Evolutionary conservation across 179 eudicot species (phyloP).

Genomic region (Silene coronaria): DNA sequence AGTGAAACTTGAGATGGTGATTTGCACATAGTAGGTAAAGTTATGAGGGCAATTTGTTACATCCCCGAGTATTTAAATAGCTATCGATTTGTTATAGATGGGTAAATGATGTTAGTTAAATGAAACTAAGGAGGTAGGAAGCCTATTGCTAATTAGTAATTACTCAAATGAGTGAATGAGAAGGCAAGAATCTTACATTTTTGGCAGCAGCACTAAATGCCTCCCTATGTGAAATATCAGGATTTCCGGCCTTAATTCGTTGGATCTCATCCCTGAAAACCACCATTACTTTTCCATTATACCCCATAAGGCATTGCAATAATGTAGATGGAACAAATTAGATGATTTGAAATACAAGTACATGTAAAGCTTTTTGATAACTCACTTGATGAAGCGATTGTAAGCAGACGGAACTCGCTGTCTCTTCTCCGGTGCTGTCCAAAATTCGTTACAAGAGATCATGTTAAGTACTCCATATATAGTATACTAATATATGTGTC

Average conservation of each 20-base stretch:
- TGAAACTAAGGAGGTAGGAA: too few relatives aligned
- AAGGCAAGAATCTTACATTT: conserved; percentile 35
- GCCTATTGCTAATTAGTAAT: too few relatives aligned
- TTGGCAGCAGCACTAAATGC: conserved; percentile 74
- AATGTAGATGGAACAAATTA: too few relatives aligned
- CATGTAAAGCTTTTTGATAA: not conserved
- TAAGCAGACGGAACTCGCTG: conserved; percentile 66
- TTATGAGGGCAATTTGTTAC: too few relatives aligned
- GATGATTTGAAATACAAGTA: not conserved
- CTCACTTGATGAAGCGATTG: conserved; percentile 69
- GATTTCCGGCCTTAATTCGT: conserved; percentile 58
- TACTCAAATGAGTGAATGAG: too few relatives aligned
- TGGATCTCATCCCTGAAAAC: conserved; percentile 55
- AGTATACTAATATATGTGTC: too few relatives aligned
- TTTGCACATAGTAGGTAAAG: too few relatives aligned
- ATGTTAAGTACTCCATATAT: not conserved
- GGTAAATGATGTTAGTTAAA: too few relatives aligned
- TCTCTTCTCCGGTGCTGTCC: conserved; percentile 59
- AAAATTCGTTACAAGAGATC: not conserved
- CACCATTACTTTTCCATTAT: not conserved
- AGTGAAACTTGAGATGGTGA: too few relatives aligned
- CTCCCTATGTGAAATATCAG: conserved; percentile 58
- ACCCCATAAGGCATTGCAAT: not conserved
- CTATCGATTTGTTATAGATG: too few relatives aligned
- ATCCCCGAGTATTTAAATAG: too few relatives aligned